Percentiles rank a stretch among this genome's conserved stretches.
Evolutionary conservation across 345 rosid genomes (phyloP).

Genomic region (Aquilaria malaccensis): DNA sequence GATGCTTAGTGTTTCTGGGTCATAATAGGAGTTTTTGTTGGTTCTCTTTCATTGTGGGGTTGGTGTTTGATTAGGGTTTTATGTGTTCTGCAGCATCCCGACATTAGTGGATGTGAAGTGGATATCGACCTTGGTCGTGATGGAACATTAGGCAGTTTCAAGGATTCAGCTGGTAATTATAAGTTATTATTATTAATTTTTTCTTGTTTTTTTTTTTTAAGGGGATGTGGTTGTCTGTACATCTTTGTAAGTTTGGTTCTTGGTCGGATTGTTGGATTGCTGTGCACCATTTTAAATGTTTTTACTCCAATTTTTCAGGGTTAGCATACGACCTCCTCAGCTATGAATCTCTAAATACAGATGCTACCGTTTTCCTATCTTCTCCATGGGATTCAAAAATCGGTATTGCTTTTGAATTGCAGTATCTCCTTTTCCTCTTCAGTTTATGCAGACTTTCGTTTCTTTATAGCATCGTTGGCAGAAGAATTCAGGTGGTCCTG

Average conservation of each 20-base stretch:
- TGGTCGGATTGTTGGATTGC: too few relatives aligned
- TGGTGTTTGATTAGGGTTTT: neutral
- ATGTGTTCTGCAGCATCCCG: constrained; percentile 42
- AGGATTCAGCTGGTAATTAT: constrained; percentile 51
- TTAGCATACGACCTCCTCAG: constrained; percentile 49
- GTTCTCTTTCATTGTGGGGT: neutral
- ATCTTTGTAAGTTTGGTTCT: neutral
- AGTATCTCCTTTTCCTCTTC: too few relatives aligned
- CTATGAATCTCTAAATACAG: constrained; percentile 39
- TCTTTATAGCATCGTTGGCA: neutral
- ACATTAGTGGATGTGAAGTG: constrained; percentile 45
- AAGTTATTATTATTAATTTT: neutral
- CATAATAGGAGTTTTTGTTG: neutral
- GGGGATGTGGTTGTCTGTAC: neutral
- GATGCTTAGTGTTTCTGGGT: neutral
- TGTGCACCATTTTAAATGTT: neutral
- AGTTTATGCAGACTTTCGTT: neutral
- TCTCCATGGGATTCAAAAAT: constrained; percentile 40
- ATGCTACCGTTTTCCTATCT: constrained; percentile 48
- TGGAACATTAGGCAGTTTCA: constrained; percentile 47
- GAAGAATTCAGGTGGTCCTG: neutral
- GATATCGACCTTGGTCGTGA: constrained; percentile 36
- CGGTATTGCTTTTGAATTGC: constrained; percentile 25
- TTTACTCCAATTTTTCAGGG: constrained; percentile 36
- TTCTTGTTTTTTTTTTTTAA: neutral